Evolutionary conservation across 202 grass and related monocot genomes (phyloP), one percentile per base, ranked within the genome.

Genomic region (Carex arenaria): DNA sequence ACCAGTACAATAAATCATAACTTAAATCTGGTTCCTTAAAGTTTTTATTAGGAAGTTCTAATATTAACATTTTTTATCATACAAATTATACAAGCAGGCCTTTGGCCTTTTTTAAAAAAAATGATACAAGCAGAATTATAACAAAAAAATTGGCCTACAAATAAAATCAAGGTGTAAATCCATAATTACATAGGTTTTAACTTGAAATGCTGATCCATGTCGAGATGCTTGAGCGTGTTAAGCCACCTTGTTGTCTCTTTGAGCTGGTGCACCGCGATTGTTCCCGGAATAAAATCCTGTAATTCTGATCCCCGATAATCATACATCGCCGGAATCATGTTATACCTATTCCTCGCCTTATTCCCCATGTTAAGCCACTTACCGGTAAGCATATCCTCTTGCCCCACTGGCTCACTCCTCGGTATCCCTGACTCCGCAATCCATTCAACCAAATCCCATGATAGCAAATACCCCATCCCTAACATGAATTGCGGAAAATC

Each of bases 391-490:
- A 97, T 1, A 15, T 97, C 94, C 79, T 97, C 91, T 0, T 7
- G 59, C 15, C 15, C 94, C 32, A 7, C 69, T 14, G 85, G 89
- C 4, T 91, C 47, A 15, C 19, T 73, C 1, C 64, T 76, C 7
- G 87, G 85, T 80, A 90, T 91, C 61, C 91, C 87, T 49, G 94
- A 97, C 43, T 10, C n/a, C 43, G 91, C 54, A 72, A 97, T 93
- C 93, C 91, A 97, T 61, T 88, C 62, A n/a, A 93, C 89, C 80
- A 97, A 85, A 80, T 97, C 93, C 91, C 93, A 91, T 0, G 93
- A 97, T 5, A 97, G 80, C 13, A 88, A 18, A 79, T 97, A 91
- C 2, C 91, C 93, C 93, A 93, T 91, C 28, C 93, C 93, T 47
- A 93, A 86, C 91, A 97, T 97, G 81, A 91, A 97, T 76, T 61